A percentile compares a stretch with the other conserved stretches of the same genome.
phyloP scores from a whole-genome alignment of 2,329 filamentous ascomycete genomes.

The Alternaria solani region DNA sequence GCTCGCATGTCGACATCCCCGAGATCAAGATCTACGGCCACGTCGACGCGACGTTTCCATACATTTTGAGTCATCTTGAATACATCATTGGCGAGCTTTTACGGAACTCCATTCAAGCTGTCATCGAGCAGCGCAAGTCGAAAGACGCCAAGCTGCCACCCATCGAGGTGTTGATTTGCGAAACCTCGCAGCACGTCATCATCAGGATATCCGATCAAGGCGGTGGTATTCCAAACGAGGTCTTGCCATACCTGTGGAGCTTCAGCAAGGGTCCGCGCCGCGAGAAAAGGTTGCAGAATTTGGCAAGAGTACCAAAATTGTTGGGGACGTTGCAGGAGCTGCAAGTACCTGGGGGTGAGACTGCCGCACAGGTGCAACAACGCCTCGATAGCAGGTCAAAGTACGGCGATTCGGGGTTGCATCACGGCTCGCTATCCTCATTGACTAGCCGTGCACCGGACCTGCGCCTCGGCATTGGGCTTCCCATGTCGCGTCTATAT shows the following conservation, averaged over 20 bases:
- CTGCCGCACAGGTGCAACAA: constrained; percentile 23
- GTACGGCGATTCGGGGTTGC: constrained; percentile 33
- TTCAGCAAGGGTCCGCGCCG: constrained; percentile 92
- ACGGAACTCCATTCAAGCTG: constrained; percentile 92
- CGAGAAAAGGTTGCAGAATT: constrained; percentile 79
- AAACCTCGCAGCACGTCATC: constrained; percentile 92
- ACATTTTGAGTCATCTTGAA: constrained; percentile 93
- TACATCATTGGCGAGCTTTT: constrained; percentile 97
- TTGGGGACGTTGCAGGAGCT: constrained; percentile 93
- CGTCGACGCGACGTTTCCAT: constrained; percentile 89
- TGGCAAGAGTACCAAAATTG: constrained; percentile 86
- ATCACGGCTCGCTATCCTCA: constrained; percentile 74
- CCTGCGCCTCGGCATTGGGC: constrained; percentile 86
- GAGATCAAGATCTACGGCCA: constrained; percentile 86
- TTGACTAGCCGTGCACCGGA: constrained; percentile 86
- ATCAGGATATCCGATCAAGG: constrained; percentile 96
- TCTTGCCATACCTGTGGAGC: constrained; percentile 92
- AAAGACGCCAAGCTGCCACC: constrained; percentile 69
- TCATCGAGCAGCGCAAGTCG: constrained; percentile 74
- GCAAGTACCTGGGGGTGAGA: constrained; percentile 52
- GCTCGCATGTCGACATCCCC: constrained; percentile 74
- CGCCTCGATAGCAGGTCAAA: constrained; percentile 32
- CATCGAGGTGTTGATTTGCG: constrained; percentile 93
- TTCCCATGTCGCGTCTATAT: constrained; percentile 93
- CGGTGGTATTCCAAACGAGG: constrained; percentile 85